A percentile compares a stretch with the other conserved stretches of the same genome.
These are phyloP conservation scores for Stipa capillata DNA, from an alignment of 176 grass and related monocot species.

Conservation along the genomic window DNA sequence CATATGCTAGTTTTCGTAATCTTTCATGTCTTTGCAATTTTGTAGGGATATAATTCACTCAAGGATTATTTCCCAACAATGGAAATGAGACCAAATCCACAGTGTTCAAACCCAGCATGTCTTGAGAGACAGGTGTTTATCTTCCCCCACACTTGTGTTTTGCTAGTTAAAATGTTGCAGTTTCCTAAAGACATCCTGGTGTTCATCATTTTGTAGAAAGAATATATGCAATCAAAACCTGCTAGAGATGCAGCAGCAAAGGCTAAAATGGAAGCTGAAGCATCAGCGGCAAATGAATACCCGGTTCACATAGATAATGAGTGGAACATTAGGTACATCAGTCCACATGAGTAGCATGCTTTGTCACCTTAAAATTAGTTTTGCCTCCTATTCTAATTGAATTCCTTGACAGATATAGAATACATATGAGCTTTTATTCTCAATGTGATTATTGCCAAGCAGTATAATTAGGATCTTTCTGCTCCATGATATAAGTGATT, in stretches of 20 bases:
- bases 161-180: not conserved
- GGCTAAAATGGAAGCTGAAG: conserved; percentile 77
- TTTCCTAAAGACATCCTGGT: not conserved
- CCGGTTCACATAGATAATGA: conserved; percentile 89
- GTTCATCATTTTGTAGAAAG: conserved; percentile 49
- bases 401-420: not conserved
- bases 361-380: not conserved
- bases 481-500: not conserved
- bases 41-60: conserved; percentile 94
- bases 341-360: not conserved
- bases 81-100: conserved; percentile 97
- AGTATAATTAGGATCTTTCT: conserved; percentile 15
- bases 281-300: conserved; percentile 40
- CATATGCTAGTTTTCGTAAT: not conserved
- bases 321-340: conserved; percentile 83
- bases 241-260: conserved; percentile 86
- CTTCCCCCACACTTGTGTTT: not conserved
- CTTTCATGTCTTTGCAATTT: not conserved
- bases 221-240: conserved; percentile 78
- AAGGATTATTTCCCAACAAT: conserved; percentile 96
- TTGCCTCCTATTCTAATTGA: not conserved
- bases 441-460: not conserved
- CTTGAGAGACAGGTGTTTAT: conserved; percentile 73
- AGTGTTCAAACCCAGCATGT: conserved; percentile 89
- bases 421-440: not conserved